Base-by-base conservation (phyloP, 345 rosid species). In the Dipteronia sinensis region DNA sequence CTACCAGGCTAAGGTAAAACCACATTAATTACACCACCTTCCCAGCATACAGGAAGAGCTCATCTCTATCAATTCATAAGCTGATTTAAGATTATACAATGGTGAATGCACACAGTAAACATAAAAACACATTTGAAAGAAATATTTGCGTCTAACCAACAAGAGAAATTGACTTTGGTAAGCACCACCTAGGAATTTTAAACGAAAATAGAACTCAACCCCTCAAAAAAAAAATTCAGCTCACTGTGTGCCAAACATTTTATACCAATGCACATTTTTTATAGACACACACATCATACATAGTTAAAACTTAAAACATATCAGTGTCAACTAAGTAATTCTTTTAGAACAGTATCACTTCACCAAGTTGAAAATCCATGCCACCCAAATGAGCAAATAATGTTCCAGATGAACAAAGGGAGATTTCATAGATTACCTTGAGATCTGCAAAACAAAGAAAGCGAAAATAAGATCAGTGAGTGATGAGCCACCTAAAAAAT, bases 371-470 rank as follows among this genome's bases (percentile, higher is more conserved):
- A 6, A 76, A 59, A 74, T 75, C 66, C 66, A 79, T 34, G 73
- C 76, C 73, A 77, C 62, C 81, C 76, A 67, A 55, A 55, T 16
- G 58, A 47, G 76, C 79, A 80, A 63, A 58, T 25, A 63, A 51
- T 78, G 69, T 82, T 74, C 70, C 51, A 81, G 67, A 76, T 74
- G 51, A 69, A 76, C 66, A 77, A 70, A 67, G 69, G 74, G 71
- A 79, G 82, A 68, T 74, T 73, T n/a, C 77, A 80, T 76, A 68
- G 84, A 89, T 87, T 92, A 94, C 99, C 99, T 88, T 88, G 98
- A 77, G 88, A 88, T 84, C 99, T 96, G 97, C 97, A 90, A 85
- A 83, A 83, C 2, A 82, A 84, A 82, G 31, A 74, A 69, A 66
- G 15, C 61, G 25, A 11, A 16, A 31, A 67, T 73, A 34, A 53